Evolutionary conservation across 371 early-diverging fungal genomes (phyloP).

Genomic region (Mucor irregularis): DNA sequence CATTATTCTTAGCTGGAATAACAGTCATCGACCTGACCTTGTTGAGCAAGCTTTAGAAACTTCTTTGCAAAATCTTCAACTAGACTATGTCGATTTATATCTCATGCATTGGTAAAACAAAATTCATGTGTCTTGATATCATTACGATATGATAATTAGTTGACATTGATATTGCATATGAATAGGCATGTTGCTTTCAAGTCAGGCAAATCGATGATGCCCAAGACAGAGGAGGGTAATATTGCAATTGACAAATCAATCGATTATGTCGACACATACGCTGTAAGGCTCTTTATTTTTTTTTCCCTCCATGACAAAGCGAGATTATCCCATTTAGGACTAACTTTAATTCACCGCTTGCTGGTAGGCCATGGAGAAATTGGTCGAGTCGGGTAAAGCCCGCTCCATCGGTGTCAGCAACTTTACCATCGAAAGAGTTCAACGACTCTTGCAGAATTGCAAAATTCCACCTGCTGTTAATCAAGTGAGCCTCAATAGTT

Average conservation of each 20-base stretch:
- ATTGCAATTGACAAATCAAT: conserved; percentile 22
- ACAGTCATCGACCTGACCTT: conserved; percentile 47
- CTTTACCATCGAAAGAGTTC: conserved; percentile 53
- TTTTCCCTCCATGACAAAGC: conserved; percentile 11
- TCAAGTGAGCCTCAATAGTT: conserved; percentile 44
- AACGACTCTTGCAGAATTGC: conserved; percentile 47
- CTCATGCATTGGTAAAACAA: conserved; percentile 58
- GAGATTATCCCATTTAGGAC: conserved; percentile 23
- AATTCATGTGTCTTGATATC: neutral
- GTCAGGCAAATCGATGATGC: conserved; percentile 17
- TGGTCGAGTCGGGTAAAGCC: conserved; percentile 50
- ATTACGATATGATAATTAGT: neutral
- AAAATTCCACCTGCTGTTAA: conserved; percentile 64
- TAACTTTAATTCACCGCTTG: neutral
- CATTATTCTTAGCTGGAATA: conserved; percentile 63
- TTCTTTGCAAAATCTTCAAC: conserved; percentile 56
- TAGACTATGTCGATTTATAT: conserved; percentile 77
- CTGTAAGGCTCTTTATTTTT: conserved; percentile 31
- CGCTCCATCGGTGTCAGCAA: conserved; percentile 70
- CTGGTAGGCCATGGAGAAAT: conserved; percentile 56
- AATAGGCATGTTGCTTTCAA: conserved; percentile 42
- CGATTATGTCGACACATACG: conserved; percentile 49
- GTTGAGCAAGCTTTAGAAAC: conserved; percentile 47
- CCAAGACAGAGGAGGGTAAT: conserved; percentile 33
- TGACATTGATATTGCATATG: too few species aligned